These are phyloP conservation scores for Platanthera zijinensis DNA, from an alignment of 106 monocot species.

Conservation along the genomic window DNA sequence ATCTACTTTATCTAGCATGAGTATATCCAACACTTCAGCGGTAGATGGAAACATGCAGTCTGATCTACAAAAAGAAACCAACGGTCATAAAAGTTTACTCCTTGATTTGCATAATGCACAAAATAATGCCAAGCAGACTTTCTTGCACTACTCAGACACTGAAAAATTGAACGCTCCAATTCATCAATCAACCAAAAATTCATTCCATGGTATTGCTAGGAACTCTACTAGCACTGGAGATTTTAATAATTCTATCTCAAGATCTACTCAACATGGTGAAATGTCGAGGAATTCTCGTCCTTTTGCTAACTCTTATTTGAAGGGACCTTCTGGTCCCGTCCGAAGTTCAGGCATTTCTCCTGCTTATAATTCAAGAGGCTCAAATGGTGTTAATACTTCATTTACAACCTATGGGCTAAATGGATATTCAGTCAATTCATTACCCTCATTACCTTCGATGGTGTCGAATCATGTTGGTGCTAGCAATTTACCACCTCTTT, in stretches of 20 bases:
- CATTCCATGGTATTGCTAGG: conserved; percentile 26
- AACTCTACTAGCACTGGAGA: not conserved
- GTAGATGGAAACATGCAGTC: conserved; percentile 29
- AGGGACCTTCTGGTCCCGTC: conserved; percentile 19
- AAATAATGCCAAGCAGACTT: conserved; percentile 22
- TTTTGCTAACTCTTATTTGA: conserved; percentile 26
- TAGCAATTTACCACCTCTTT: conserved; percentile 30
- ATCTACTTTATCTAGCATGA: conserved; percentile 58
- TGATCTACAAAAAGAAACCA: conserved; percentile 42
- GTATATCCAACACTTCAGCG: conserved; percentile 28
- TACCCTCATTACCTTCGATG: conserved; percentile 16
- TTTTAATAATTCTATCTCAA: conserved; percentile 13
- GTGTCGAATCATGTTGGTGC: conserved; percentile 18
- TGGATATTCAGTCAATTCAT: conserved; percentile 30
- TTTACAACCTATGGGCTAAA: conserved; percentile 33
- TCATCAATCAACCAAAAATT: conserved; percentile 6
- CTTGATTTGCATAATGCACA: conserved; percentile 32
- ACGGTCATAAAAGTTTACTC: conserved; percentile 36
- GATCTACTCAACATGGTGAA: conserved; percentile 20
- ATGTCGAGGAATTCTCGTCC: conserved; percentile 17
- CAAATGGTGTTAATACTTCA: conserved; percentile 16
- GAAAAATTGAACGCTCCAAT: conserved; percentile 21
- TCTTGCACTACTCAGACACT: conserved; percentile 20
- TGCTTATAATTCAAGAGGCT: conserved; percentile 29
- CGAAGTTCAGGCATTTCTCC: conserved; percentile 35